phyloP scores from a whole-genome alignment of 2,329 filamentous ascomycete genomes.

The Emmonsia crescens region DNA sequence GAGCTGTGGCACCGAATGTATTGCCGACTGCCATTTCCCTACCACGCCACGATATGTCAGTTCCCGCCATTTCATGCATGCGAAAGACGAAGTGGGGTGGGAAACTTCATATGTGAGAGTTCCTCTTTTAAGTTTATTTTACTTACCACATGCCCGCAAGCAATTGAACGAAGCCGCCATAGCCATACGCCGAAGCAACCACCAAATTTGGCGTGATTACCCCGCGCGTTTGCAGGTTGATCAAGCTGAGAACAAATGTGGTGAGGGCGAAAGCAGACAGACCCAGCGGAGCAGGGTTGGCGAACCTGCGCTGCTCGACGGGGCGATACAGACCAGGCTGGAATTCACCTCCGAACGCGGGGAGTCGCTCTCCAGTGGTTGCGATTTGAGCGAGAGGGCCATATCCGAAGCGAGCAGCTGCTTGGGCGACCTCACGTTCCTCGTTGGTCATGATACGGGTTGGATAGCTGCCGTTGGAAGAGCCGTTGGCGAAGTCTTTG shows the following conservation, averaged over 20 bases:
- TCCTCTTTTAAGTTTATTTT: neutral
- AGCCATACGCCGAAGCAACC: slow-evolving; percentile 58
- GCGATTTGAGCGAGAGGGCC: slow-evolving; percentile 42
- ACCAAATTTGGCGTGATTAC: slow-evolving; percentile 55
- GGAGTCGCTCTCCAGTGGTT: slow-evolving; percentile 37
- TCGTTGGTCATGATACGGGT: slow-evolving; percentile 30
- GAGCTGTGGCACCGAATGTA: slow-evolving; percentile 71
- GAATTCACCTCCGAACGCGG: slow-evolving; percentile 61
- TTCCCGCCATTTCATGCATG: neutral
- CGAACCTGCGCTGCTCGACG: slow-evolving; percentile 57
- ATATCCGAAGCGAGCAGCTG: slow-evolving; percentile 39
- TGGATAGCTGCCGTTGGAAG: neutral
- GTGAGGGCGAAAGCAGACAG: slow-evolving; percentile 71
- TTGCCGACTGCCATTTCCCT: slow-evolving; percentile 85
- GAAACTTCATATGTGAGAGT: neutral
- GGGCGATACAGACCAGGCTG: slow-evolving; percentile 59
- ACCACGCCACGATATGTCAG: slow-evolving; percentile 1
- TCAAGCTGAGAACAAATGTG: slow-evolving; percentile 64
- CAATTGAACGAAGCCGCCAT: slow-evolving; percentile 69
- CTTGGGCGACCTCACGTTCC: slow-evolving; percentile 34
- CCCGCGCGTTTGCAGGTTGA: slow-evolving; percentile 58
- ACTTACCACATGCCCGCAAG: slow-evolving; percentile 75
- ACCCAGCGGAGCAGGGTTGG: slow-evolving; percentile 68
- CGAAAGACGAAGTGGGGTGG: neutral
- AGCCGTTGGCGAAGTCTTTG: slow-evolving; percentile 2